Evolutionary conservation across 2,329 filamentous ascomycete genomes (phyloP).

Genomic region (Ophiobolus disseminans): DNA sequence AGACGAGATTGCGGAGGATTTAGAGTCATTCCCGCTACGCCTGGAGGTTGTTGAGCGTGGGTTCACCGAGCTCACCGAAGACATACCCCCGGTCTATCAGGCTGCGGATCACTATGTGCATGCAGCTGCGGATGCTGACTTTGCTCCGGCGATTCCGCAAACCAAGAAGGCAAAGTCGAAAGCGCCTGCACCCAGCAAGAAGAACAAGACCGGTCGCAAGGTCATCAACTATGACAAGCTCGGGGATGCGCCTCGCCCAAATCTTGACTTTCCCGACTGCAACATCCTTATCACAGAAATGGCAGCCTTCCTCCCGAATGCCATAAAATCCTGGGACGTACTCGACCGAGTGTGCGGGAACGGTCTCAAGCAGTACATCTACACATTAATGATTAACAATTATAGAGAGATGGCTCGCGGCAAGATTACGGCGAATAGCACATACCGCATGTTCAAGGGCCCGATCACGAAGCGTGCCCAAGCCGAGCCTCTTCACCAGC

Average conservation of each 20-base stretch:
- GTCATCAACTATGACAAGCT: constrained; percentile 19
- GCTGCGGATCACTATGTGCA: neutral
- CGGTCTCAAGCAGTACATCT: constrained; percentile 12
- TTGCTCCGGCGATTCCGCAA: neutral
- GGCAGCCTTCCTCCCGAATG: constrained; percentile 30
- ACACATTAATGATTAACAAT: constrained; percentile 25
- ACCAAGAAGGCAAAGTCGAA: neutral
- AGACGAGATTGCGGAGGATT: constrained; percentile 13
- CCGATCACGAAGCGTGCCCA: constrained; percentile 19
- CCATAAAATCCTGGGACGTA: constrained; percentile 30
- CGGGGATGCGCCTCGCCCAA: constrained; percentile 20
- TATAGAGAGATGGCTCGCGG: constrained; percentile 21
- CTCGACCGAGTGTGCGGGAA: constrained; percentile 33
- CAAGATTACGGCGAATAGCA: constrained; percentile 14
- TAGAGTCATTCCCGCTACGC: constrained; percentile 15
- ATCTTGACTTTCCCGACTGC: constrained; percentile 24
- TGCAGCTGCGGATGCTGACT: neutral
- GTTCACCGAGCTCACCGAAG: neutral
- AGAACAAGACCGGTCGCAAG: neutral
- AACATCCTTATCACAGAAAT: constrained; percentile 37
- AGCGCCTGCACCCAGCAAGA: neutral
- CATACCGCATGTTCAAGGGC: constrained; percentile 27
- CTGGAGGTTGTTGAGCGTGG: constrained; percentile 3
- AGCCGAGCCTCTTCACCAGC: too few relatives aligned
- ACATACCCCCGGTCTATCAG: neutral